These are phyloP conservation scores for Nidularia sp. DNA, from an alignment of 768 basidiomycete genomes.

Conservation along the genomic window DNA sequence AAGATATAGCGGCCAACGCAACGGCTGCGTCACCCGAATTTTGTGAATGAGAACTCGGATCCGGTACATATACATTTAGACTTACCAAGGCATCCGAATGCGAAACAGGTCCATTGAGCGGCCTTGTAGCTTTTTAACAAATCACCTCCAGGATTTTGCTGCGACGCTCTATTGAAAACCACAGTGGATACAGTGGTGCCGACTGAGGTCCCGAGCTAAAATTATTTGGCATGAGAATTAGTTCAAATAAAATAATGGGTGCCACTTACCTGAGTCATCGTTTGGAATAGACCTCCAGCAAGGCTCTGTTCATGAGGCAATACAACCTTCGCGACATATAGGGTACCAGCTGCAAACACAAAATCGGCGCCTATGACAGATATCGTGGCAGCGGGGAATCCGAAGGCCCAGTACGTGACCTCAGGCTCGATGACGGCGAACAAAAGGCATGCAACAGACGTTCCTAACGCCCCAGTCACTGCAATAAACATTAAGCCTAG, in stretches of 20 bases:
- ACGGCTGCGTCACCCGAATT: conserved; percentile 1
- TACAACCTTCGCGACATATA: conserved; percentile 70
- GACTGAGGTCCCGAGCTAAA: conserved; percentile 61
- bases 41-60: not conserved
- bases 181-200: conserved; percentile 73
- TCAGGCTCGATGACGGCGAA: conserved; percentile 63
- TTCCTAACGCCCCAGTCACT: conserved; percentile 37
- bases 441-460: conserved; percentile 47
- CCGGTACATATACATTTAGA: not conserved
- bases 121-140: conserved; percentile 49
- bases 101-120: conserved; percentile 63
- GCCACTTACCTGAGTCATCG: conserved; percentile 70
- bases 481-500: not conserved
- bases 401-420: conserved; percentile 68
- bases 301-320: conserved; percentile 71
- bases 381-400: conserved; percentile 63
- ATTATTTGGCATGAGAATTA: not conserved
- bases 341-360: conserved; percentile 66
- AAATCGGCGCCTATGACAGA: conserved; percentile 78
- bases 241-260: not conserved
- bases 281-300: conserved; percentile 73
- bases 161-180: conserved; percentile 56
- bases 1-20: conserved; percentile 2
- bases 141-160: conserved; percentile 24
- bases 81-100: conserved; percentile 58